Evolutionary conservation across 2,329 filamentous ascomycete species (phyloP), one percentile per base, ranked within the genome.

Genomic region (Cladobotryum protrusum): DNA sequence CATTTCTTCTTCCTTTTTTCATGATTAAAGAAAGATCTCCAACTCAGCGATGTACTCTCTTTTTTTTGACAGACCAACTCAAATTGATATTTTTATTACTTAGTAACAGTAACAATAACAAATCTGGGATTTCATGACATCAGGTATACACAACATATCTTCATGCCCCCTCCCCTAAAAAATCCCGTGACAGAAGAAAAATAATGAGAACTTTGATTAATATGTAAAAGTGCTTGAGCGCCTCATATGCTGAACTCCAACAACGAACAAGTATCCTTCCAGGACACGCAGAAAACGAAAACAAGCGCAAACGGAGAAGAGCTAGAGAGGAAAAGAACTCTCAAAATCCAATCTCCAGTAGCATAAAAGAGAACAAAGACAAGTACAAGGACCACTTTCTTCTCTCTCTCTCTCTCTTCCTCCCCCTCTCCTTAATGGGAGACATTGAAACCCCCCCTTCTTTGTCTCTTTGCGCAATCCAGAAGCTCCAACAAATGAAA

Each of bases 241-340:
- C 55, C 50, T 48, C 42, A 46, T 43, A 56, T 52, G 54, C 50
- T 57, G 56, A 54, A 56, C 50, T 54, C 52, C 46, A 51, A 49
- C 47, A 41, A 40, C 34, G 44, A 24, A 35, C 12, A 29, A 29
- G 24, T 8, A 29, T 52, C 47, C 53, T 37, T 35, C 51, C 49
- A 48, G 43, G 33, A 47, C 43, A 33, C 44, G 35, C 40, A 15
- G 34, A 44, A 47, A 29, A 39, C 32, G n/a, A 29, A 45, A 47
- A 43, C 43, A 50, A 18, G 20, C 19, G 33, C 43, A 35, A 33
- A 44, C 19, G 39, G 45, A 45, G 45, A 42, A 35, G 45, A 41
- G 45, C 41, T 9, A 29, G 24, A 29, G 24, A 29, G 11, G 49
- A 52, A 47, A 44, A 47, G 40, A 52, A 20, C 36, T 18, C 12